Evolutionary conservation across 2,329 filamentous ascomycete species (phyloP).

Genomic region (Venturia oleaginea): DNA sequence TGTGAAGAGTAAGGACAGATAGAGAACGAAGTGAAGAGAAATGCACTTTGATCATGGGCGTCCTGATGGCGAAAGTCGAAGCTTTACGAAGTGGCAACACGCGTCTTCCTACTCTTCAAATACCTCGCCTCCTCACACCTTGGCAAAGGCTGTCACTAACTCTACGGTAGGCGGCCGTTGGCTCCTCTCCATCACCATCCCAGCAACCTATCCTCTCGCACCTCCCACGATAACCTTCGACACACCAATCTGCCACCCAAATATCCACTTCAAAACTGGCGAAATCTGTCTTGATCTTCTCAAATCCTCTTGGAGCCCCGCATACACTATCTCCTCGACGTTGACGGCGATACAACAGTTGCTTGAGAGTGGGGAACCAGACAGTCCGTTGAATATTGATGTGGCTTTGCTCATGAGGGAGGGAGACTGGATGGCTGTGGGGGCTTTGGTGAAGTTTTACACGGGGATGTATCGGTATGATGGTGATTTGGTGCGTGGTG

Average conservation of each 20-base stretch:
- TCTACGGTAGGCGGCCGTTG: conserved; percentile 57
- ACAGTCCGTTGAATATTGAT: conserved; percentile 72
- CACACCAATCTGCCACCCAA: conserved; percentile 81
- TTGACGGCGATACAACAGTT: conserved; percentile 65
- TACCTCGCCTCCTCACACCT: background rate
- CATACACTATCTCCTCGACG: conserved; percentile 70
- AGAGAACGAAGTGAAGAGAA: background rate
- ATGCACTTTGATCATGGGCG: background rate
- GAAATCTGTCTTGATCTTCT: conserved; percentile 93
- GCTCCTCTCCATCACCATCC: conserved; percentile 70
- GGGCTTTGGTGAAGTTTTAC: conserved; percentile 64
- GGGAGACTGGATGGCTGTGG: conserved; percentile 59
- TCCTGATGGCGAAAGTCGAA: background rate
- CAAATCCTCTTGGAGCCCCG: conserved; percentile 67
- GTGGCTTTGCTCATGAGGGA: conserved; percentile 60
- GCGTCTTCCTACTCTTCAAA: background rate
- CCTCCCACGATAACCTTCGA: conserved; percentile 72
- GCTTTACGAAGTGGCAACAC: background rate
- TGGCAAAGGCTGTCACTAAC: background rate
- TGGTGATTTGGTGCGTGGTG: background rate
- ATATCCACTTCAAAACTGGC: conserved; percentile 59
- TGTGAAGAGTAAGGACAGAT: background rate
- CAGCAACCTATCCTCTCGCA: conserved; percentile 65
- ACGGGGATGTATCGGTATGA: conserved; percentile 36
- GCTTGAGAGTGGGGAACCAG: conserved; percentile 57